phyloP scores from a whole-genome alignment of 1,284 basidiomycete species.

The Spongispora temasekensis region DNA sequence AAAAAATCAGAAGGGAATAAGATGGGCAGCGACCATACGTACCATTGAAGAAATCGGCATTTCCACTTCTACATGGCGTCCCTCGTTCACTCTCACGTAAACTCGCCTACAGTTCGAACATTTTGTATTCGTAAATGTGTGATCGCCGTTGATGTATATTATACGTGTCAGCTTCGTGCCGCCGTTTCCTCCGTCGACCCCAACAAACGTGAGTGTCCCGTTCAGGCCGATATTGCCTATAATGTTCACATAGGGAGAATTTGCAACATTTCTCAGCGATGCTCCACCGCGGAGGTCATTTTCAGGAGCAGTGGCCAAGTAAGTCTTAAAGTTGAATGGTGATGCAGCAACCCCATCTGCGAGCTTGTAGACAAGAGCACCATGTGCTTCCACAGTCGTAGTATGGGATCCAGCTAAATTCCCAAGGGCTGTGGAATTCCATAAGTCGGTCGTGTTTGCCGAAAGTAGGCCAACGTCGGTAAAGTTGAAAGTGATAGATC shows the following conservation, averaged over 20 bases:
- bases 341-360: neutral
- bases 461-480: constrained; percentile 6
- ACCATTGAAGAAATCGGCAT: constrained; percentile 16
- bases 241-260: no score
- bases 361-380: constrained; percentile 10
- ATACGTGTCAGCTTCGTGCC: constrained; percentile 7
- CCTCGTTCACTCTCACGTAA: constrained; percentile 7
- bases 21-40: neutral
- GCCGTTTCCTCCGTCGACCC: constrained; percentile 10
- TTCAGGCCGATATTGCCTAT: constrained; percentile 1
- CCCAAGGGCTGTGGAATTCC: neutral
- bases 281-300: constrained; percentile 10
- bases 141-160: constrained; percentile 12
- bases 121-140: constrained; percentile 4
- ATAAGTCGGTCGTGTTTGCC: constrained; percentile 10
- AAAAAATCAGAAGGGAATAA: neutral
- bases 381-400: constrained; percentile 1
- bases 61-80: neutral
- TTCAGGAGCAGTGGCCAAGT: neutral
- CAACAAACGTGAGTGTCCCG: constrained; percentile 10
- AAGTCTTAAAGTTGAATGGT: neutral
- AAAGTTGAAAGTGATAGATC: constrained; percentile 10
- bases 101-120: constrained; percentile 15
- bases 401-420: neutral
- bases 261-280: neutral